Evolutionary conservation across 2,329 filamentous ascomycete genomes (phyloP).

Genomic region (Colletotrichum endophyticum): DNA sequence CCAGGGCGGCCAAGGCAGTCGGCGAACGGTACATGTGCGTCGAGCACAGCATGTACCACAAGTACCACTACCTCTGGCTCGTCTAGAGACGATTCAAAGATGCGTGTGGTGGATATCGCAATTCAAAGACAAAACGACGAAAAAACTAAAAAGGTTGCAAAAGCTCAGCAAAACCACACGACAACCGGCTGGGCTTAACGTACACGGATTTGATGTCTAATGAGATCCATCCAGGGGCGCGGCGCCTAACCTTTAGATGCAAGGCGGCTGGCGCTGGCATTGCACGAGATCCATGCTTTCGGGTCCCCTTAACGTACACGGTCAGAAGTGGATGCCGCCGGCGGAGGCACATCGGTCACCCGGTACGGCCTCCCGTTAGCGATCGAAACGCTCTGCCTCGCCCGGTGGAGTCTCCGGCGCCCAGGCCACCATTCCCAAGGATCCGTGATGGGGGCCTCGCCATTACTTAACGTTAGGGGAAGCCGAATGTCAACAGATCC

Average conservation of each 20-base stretch:
- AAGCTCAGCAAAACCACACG: conserved; percentile 3
- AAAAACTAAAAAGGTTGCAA: conserved; percentile 6
- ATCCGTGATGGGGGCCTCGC: conserved; percentile 17
- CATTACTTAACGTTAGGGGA: conserved; percentile 23
- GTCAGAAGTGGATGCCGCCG: conserved; percentile 11
- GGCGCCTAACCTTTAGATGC: conserved; percentile 22
- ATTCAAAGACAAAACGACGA: not conserved
- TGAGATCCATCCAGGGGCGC: conserved; percentile 22
- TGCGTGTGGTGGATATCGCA: conserved; percentile 7
- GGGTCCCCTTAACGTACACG: conserved; percentile 23
- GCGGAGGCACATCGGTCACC: conserved; percentile 19
- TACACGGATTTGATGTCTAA: conserved; percentile 24
- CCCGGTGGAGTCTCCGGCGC: conserved; percentile 10
- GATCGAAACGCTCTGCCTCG: conserved; percentile 1
- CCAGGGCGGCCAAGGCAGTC: not conserved
- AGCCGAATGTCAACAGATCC: conserved; percentile 16
- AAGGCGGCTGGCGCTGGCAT: conserved; percentile 16
- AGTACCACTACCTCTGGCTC: conserved; percentile 11
- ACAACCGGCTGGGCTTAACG: conserved; percentile 22
- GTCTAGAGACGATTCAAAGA: not conserved
- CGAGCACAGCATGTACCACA: not conserved
- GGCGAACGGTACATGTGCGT: not conserved
- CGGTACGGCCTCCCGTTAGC: conserved; percentile 21
- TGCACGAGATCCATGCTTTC: conserved; percentile 17
- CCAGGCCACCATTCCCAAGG: conserved; percentile 3